Base-by-base conservation (phyloP, 352 stramenopile species). In the Pythium chondricola region DNA sequence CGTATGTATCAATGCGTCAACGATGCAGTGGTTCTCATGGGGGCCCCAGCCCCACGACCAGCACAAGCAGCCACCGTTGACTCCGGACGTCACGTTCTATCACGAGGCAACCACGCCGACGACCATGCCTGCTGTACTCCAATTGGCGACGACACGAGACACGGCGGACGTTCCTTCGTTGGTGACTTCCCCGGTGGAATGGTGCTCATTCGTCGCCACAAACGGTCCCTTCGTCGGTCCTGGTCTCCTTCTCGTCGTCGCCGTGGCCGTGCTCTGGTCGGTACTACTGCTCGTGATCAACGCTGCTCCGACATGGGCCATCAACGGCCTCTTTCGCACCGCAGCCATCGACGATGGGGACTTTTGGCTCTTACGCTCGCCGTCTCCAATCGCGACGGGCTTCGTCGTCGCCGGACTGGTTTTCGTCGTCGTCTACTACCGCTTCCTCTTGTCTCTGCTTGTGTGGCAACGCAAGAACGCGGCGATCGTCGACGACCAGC, bases 191-290 rank as follows among this genome's bases (percentile, higher is more conserved):
- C 5, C 18, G 13, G 16, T 41, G 18, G 17, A 31, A 21, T 52
- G 51, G 51, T 59, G 51, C 17, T 35, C 26, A 6, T 52, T 59
- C 25, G 29, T 47, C 6, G 51, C 44, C 16, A 53, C 51, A 9
- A 48, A 53, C 30, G 51, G 51, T 6, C 51, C 43, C 30, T 59
- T 59, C 43, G 18, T 43, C n/a, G 51, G 51, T 9, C 37, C 51
- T 6, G 22, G 35, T 21, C 37, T 59, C 4, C 31, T 42, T 2
- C 16, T 38, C 1, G 36, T 33, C 8, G 8, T 48, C 9, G 10
- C 48, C 0, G 3, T 43, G 2, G 43, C 51, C 3, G 16, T 52
- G 14, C 11, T 25, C 11, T 61, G 45, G 53, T 51, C 53, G 21
- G 6, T 47, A 31, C 39, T 61, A 7, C 35, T 56, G 6, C 13